Conservation (phyloP, 2,329 filamentous ascomycete genomes). For the Aspergillus candidus region DNA sequence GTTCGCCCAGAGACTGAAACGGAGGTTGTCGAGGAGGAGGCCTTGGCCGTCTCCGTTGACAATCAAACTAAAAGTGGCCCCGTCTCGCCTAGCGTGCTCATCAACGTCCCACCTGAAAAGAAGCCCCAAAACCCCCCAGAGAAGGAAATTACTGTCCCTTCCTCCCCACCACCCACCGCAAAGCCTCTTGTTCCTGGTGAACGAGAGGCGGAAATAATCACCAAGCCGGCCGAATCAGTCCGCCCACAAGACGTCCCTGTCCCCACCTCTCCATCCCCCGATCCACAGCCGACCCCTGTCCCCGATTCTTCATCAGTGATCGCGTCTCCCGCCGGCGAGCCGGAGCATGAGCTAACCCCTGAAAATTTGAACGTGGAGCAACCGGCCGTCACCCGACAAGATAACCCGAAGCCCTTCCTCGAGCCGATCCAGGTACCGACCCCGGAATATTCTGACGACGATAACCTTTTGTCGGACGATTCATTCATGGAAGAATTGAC, state of each 20-base stretch:
- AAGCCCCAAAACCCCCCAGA: constrained; percentile 19
- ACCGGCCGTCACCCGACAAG: constrained; percentile 22
- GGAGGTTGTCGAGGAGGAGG: constrained; percentile 15
- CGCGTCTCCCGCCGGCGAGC: constrained; percentile 15
- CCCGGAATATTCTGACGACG: constrained; percentile 38
- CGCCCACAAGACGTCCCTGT: constrained; percentile 10
- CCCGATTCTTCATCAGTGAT: constrained; percentile 17
- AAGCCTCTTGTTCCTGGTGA: constrained; percentile 12
- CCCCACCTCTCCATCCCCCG: constrained; percentile 14
- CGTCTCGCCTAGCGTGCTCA: constrained; percentile 26
- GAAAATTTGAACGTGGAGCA: constrained; percentile 18
- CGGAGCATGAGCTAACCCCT: constrained; percentile 18
- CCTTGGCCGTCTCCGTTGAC: constrained; percentile 19
- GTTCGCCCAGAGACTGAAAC: constrained; percentile 21
- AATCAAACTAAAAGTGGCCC: constrained; percentile 23
- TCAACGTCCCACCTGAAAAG: constrained; percentile 24
- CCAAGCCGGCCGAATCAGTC: constrained; percentile 11
- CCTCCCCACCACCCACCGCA: constrained; percentile 15
- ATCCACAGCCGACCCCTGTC: constrained; percentile 11
- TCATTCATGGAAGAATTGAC: constrained; percentile 79
- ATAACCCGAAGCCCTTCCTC: constrained; percentile 31
- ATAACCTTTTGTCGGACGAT: constrained; percentile 54
- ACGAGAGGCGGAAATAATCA: constrained; percentile 12
- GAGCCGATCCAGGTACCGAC: constrained; percentile 50
- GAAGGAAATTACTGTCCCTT: constrained; percentile 17